Conservation (phyloP, 345 rosid genomes). For the Sapria himalayana region DNA sequence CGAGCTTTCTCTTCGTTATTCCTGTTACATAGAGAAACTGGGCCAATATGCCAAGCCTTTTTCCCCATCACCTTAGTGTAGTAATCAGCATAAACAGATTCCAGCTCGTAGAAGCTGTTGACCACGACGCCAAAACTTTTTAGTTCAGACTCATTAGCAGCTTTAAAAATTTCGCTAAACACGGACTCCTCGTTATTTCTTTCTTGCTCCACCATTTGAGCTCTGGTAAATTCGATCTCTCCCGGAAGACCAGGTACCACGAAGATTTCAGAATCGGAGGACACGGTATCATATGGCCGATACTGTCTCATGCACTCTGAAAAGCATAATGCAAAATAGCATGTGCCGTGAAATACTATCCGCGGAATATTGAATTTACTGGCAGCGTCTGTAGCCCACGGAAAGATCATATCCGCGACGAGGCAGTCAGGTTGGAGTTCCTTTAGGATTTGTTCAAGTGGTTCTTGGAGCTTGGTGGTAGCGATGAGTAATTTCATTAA, state of each 20-base stretch:
- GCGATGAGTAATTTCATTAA: too few species aligned
- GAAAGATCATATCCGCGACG: constrained; percentile 21
- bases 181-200: too few species aligned
- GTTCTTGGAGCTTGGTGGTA: constrained; percentile 19
- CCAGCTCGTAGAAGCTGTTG: constrained; percentile 28
- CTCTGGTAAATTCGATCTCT: constrained; percentile 20
- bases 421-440: constrained; percentile 17
- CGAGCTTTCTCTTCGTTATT: constrained; percentile 17
- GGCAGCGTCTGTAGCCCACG: constrained; percentile 14
- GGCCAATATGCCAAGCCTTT: constrained; percentile 29
- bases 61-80: constrained; percentile 14
- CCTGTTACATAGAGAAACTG: constrained; percentile 23
- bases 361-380: constrained; percentile 12
- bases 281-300: constrained; percentile 14
- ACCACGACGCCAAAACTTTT: constrained; percentile 15
- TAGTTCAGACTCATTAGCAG: constrained; percentile 1
- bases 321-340: constrained; percentile 20
- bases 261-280: constrained; percentile 24
- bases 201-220: too few species aligned
- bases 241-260: constrained; percentile 26
- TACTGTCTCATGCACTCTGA: constrained; percentile 8
- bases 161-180: not conserved
- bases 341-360: constrained; percentile 19
- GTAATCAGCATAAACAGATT: constrained; percentile 21
- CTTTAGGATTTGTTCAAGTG: constrained; percentile 9